These are phyloP conservation scores for Bifiguratus adelaidae DNA, from an alignment of 192 early-diverging fungal species.

Conservation along the genomic window DNA sequence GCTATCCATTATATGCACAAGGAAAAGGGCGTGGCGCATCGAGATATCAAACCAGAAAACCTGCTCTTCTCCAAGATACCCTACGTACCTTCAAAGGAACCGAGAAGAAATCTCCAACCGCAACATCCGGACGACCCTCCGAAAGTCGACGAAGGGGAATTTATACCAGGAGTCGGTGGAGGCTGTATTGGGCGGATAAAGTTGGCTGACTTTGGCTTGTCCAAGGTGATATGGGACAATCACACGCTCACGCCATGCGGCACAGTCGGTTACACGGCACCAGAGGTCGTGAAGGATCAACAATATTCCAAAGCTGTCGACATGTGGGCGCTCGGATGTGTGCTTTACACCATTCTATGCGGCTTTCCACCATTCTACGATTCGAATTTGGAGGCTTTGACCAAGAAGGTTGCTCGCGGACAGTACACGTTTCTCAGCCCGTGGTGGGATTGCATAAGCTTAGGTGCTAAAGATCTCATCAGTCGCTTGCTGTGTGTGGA, in stretches of 20 bases:
- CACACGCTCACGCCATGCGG: constrained; percentile 85
- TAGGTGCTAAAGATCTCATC: constrained; percentile 56
- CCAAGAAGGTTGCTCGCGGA: constrained; percentile 57
- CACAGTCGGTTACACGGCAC: constrained; percentile 88
- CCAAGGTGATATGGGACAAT: constrained; percentile 77
- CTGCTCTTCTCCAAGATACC: constrained; percentile 68
- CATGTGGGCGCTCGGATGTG: constrained; percentile 84
- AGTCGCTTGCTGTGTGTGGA: constrained; percentile 49
- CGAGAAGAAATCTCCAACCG: constrained; percentile 9
- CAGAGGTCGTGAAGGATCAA: constrained; percentile 79
- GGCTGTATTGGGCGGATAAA: constrained; percentile 78
- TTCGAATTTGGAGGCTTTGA: constrained; percentile 53
- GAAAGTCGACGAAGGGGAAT: constrained; percentile 65
- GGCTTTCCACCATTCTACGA: constrained; percentile 80
- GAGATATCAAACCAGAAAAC: constrained; percentile 93
- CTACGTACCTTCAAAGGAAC: constrained; percentile 28
- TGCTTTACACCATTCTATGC: constrained; percentile 72
- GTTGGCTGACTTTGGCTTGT: constrained; percentile 85
- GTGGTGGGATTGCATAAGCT: constrained; percentile 49
- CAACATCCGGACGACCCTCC: constrained; percentile 47
- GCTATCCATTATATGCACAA: constrained; percentile 79
- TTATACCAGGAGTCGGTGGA: constrained; percentile 62
- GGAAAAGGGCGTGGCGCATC: constrained; percentile 70
- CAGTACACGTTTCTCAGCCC: constrained; percentile 68
- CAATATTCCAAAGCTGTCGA: constrained; percentile 74